Base-by-base conservation (phyloP, 2,329 filamentous ascomycete species). In the Aspergillus fumigatiaffinis region DNA sequence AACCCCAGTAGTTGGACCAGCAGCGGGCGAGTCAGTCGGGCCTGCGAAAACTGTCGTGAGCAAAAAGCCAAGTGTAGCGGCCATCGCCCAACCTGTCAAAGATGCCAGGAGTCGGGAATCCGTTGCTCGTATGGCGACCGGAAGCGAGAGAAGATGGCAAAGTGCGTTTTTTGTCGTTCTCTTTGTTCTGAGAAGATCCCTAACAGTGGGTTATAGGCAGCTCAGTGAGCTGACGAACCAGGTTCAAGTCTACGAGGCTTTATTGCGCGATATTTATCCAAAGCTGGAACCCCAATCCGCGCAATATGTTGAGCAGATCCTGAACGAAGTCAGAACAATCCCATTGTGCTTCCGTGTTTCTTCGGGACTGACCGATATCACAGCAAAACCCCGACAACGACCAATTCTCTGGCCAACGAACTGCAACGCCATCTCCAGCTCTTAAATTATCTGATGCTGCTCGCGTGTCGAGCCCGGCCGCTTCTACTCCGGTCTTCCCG, bases 1-100 rank as follows among this genome's bases (percentile, higher is more conserved):
- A 64, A 61, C 32, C 44, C 66, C 25, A 63, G 55, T 57, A 62
- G 44, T 52, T 65, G 60, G 59, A 66, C 63, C 46, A 68, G 53
- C 51, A 68, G 64, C 28, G 69, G 69, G 53, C 70, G 72, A 32
- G 71, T 73, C 44, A 71, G 71, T 55, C 70, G 68, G 35, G 76
- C 77, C 4, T 79, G 77, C 55, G 76, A 79, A 61, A 74, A 74
- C 53, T 79, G 77, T 60, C 74, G 76, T 10, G 72, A 76, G 46
- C 71, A 77, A 52, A 79, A 79, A 63, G 76, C 75, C 54, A 79
- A 78, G 66, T 79, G 77, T 66, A 76, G 71, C 59, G 77, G 77
- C 6, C 73, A 78, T 63, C 73, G 71, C 44, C 77, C 77, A 32
- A 66, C 67, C 29, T 79, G 77, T 56, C 67, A 74, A 54, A 71